Evolutionary conservation across 2,329 filamentous ascomycete species (phyloP).

Genomic region (Cercospora sp.): DNA sequence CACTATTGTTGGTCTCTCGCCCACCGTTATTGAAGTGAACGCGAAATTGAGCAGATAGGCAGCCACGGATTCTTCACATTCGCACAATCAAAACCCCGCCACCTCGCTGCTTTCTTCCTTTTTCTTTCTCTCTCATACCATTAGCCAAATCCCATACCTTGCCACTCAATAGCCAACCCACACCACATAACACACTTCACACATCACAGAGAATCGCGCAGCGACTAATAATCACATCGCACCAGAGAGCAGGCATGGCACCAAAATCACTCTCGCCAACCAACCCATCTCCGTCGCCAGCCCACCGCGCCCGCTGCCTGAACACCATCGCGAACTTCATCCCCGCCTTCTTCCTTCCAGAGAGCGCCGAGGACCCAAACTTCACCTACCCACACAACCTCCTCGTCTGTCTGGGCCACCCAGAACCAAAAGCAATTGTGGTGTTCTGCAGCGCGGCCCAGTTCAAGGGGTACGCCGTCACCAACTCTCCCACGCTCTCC

Average conservation of each 20-base stretch:
- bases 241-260: background rate
- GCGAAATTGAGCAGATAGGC: background rate
- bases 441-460: background rate
- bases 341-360: background rate
- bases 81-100: background rate
- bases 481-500: background rate
- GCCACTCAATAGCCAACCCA: background rate
- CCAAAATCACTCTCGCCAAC: background rate
- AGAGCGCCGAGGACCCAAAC: background rate
- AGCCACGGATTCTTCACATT: background rate
- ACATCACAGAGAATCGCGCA: background rate
- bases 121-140: background rate
- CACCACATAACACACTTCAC: background rate
- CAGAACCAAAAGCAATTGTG: background rate
- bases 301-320: conserved; percentile 5
- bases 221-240: background rate
- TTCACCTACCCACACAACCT: conserved; percentile 1
- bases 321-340: background rate
- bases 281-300: background rate
- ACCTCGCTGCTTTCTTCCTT: background rate
- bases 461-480: background rate
- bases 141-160: background rate
- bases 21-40: background rate
- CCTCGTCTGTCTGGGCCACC: conserved; percentile 6
- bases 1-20: background rate